Base-by-base conservation (phyloP, 2,329 filamentous ascomycete species). In the Ceratocystiopsis minuta region DNA sequence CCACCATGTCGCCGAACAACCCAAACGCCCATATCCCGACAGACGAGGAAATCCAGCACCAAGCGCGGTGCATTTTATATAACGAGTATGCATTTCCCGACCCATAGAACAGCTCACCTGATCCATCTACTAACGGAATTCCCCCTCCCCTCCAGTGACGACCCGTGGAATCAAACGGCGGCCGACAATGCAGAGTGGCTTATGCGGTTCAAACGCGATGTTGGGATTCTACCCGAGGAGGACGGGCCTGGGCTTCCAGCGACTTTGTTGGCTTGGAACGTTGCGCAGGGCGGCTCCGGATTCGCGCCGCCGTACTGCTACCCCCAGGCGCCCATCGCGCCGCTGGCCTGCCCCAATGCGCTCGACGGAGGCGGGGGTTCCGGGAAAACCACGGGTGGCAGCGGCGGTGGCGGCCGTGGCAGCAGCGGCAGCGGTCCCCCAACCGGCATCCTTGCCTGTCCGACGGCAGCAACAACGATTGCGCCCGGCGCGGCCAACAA, bases 171-270 rank as follows among this genome's bases (percentile, higher is more conserved):
- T 52, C 68, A 74, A 49, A 78, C 73, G 0, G 69, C 70, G 1
- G 72, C 72, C 28, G 74, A 78, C 51, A 77, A 78, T 48, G 64
- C 62, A 1, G 72, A 78, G 54, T 78, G 74, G 74, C 61, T 78
- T 13, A 62, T 66, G 43, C 65, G 72, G 37, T 77, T 78, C 59
- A 78, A 78, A 54, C 65, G 70, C 12, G 65, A 72, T 38, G 62
- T 60, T 1, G 70, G 70, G 16, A 66, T 78, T 28, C 54, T 68
- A 3, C 57, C 60, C 1, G 54, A 60, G n/a, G 58, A 62, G 11
- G 56, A 60, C 5, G 68, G 71, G 0, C 70, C 70, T 0, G 70
- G 70, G 2, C 59, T 76, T 0, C 59, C 62, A 0, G 16, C 44
- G 1, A 47, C 53, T 2, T 57, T 54, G 18, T 46, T 53, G 7